These are phyloP conservation scores for Aspergillus haitiensis DNA, from an alignment of 495 filamentous ascomycete genomes.

Conservation along the genomic window DNA sequence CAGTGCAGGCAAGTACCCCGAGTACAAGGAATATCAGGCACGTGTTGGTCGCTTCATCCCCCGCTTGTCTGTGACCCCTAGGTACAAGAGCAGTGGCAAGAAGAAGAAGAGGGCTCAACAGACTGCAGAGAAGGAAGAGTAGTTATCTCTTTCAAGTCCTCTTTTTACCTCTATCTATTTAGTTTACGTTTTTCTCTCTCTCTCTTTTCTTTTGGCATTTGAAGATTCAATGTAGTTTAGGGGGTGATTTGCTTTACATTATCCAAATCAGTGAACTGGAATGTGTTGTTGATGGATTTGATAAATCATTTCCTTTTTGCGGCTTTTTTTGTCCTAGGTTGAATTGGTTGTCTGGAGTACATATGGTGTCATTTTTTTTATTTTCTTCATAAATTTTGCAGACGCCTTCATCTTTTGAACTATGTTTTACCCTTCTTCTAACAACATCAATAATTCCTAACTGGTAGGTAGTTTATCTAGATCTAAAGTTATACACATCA, in stretches of 20 bases:
- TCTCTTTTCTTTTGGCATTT: background rate
- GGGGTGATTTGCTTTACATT: background rate
- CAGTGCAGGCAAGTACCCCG: conserved; percentile 77
- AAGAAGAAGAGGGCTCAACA: conserved; percentile 25
- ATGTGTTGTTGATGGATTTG: background rate
- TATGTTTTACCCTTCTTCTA: background rate
- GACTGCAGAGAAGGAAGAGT: conserved; percentile 15
- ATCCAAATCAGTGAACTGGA: background rate
- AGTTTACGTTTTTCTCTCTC: background rate
- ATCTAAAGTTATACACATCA: too few relatives aligned
- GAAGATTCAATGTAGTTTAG: background rate
- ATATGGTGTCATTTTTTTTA: background rate
- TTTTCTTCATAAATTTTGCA: background rate
- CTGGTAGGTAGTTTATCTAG: too few relatives aligned
- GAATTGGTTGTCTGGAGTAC: background rate
- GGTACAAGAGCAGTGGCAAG: conserved; percentile 32
- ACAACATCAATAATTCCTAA: background rate
- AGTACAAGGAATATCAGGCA: conserved; percentile 83
- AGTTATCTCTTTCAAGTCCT: background rate
- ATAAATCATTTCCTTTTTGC: background rate
- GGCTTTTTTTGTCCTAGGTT: background rate
- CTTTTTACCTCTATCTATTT: too few relatives aligned
- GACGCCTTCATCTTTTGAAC: background rate
- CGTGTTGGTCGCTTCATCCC: conserved; percentile 82
- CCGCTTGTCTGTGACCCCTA: conserved; percentile 49